These are phyloP conservation scores for Psilocybe cyanescens DNA, from an alignment of 768 basidiomycete genomes.

Conservation along the genomic window DNA sequence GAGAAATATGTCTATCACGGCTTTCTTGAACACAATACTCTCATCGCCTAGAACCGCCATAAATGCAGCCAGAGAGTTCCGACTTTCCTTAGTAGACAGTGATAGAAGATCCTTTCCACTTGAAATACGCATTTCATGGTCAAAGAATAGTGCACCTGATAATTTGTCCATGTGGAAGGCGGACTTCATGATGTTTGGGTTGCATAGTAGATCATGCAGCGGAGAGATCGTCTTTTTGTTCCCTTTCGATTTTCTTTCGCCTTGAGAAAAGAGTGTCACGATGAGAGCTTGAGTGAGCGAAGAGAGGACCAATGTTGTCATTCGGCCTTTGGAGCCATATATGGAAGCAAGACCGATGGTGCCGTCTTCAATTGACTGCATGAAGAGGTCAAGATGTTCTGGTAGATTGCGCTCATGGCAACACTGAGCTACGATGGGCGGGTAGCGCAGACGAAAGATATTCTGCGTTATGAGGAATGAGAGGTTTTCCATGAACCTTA, in stretches of 20 bases:
- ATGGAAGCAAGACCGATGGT: neutral
- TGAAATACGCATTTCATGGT: neutral
- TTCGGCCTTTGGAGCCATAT: neutral
- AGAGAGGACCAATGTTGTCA: neutral
- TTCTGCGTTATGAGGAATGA: neutral
- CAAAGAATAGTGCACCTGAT: neutral
- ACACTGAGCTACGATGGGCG: neutral
- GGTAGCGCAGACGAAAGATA: neutral
- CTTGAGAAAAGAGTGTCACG: neutral
- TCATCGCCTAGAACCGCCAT: neutral
- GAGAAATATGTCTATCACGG: neutral
- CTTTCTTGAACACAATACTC: neutral
- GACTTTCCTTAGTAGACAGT: neutral
- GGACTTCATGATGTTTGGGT: neutral
- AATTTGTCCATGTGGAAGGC: neutral
- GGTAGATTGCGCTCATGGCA: neutral
- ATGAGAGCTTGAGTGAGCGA: neutral
- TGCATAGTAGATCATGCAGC: neutral
- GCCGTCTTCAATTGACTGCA: neutral
- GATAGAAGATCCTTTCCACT: neutral
- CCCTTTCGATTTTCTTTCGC: neutral
- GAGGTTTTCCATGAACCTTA: neutral
- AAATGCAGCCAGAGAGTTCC: neutral
- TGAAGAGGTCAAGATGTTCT: neutral
- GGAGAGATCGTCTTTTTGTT: neutral